Base-by-base conservation (phyloP, 116 monocot genomes). In the Papilionanthe hybrid region DNA sequence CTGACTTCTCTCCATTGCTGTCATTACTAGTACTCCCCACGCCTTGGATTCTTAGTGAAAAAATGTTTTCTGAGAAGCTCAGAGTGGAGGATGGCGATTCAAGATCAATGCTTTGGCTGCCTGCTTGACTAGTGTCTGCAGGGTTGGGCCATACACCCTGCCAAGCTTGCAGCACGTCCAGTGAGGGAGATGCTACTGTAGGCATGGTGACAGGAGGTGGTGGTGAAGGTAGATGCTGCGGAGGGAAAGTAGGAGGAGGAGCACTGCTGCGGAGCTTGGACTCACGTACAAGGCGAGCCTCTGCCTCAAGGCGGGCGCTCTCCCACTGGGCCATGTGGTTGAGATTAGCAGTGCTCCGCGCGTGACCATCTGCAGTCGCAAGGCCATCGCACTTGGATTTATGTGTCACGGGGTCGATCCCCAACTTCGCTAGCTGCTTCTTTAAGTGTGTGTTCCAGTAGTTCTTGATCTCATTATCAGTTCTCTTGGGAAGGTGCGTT, bases 391-490 rank as follows among this genome's bases (percentile, higher is more conserved):
- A 71, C 45, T 82, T 91, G 55, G 93, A 86, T 86, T 96, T 96
- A 87, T 96, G 96, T 42, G 96, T 96, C 56, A 89, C 88, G 0
- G 96, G 96, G 45, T 96, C 93, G 29, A 96, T 96, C 15, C 96
- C 96, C 93, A 90, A 91, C 90, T 91, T 96, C 4, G 93, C 72
- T 74, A 96, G 82, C 53, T 93, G 80, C 85, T 96, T 96, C 86
- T 93, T 91, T 9, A 96, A 85, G 79, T 96, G 96, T 28, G 96
- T 93, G 86, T 96, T 96, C 96, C 96, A 96, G 78, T 93, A 93
- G 77, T 96, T 96, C 86, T 96, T 96, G 84, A 96, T 93, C 92
- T 96, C 96, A 25, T 96, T 96, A 79, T 96, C 96, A 0, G 96
- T 96, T 72, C 96, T 75, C 83, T 93, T 93, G 0, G 96, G 92